phyloP scores from a whole-genome alignment of 768 basidiomycete species.

The Gloeophyllum trabeum region DNA sequence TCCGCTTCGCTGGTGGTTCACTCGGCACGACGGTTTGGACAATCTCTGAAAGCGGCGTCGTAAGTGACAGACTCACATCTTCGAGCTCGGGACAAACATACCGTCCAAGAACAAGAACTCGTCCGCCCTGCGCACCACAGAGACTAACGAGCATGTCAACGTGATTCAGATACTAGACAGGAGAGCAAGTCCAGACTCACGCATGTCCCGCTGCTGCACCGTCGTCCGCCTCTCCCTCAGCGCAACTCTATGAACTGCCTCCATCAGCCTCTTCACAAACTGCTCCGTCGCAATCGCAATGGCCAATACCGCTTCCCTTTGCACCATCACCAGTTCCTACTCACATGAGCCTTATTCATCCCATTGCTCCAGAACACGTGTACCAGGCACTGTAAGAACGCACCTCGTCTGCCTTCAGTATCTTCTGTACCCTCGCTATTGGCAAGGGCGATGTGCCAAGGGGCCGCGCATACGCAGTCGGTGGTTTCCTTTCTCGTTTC shows the following conservation, averaged over 20 bases:
- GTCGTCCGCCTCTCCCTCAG: slow-evolving; percentile 62
- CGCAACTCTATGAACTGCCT: slow-evolving; percentile 63
- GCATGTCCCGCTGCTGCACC: slow-evolving; percentile 71
- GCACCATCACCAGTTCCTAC: slow-evolving; percentile 68
- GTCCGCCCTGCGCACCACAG: slow-evolving; percentile 52
- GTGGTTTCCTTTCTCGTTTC: background rate
- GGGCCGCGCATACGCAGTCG: slow-evolving; percentile 14
- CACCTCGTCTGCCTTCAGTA: slow-evolving; percentile 81
- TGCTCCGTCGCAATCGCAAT: slow-evolving; percentile 82
- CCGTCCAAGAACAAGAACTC: slow-evolving; percentile 77
- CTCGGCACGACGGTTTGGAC: slow-evolving; percentile 35
- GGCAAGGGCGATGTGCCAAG: slow-evolving; percentile 69
- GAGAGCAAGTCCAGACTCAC: slow-evolving; percentile 27
- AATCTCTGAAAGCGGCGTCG: slow-evolving; percentile 31
- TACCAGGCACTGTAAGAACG: slow-evolving; percentile 9
- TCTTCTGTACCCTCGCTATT: slow-evolving; percentile 68
- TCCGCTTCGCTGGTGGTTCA: slow-evolving; percentile 33
- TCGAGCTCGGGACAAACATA: too few species aligned
- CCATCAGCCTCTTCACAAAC: slow-evolving; percentile 67
- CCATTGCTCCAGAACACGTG: background rate
- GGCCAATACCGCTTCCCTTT: slow-evolving; percentile 68
- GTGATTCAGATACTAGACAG: background rate
- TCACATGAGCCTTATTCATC: background rate
- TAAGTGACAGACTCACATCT: too few species aligned
- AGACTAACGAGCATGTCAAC: slow-evolving; percentile 27